These are phyloP conservation scores for Cronartium quercuum DNA, from an alignment of 1,284 basidiomycete species.

Conservation along the genomic window DNA sequence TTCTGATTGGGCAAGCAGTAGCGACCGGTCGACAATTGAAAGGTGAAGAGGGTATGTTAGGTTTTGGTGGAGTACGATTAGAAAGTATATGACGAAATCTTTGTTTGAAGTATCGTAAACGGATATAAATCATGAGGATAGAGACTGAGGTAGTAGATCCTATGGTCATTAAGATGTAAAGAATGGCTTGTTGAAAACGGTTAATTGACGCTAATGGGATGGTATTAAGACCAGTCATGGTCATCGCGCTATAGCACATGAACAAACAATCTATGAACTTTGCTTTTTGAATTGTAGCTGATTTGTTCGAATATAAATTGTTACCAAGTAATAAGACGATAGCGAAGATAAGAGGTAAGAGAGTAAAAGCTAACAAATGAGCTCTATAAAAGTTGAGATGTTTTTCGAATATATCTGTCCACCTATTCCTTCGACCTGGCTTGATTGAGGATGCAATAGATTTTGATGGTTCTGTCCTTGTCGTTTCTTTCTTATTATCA, in stretches of 20 bases:
- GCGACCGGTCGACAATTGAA: neutral
- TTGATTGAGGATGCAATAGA: no score
- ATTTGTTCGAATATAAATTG: neutral
- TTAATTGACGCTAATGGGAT: constrained; percentile 46
- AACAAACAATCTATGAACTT: constrained; percentile 48
- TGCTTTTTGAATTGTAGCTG: constrained; percentile 38
- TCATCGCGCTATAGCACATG: constrained; percentile 48
- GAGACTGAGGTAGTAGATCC: constrained; percentile 48
- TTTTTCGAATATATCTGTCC: no score
- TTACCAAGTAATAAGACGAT: constrained; percentile 7
- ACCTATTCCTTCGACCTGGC: no score
- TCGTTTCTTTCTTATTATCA: no score
- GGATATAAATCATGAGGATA: constrained; percentile 48
- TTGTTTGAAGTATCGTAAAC: constrained; percentile 46
- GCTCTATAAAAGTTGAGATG: constrained; percentile 29
- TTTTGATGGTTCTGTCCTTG: no score
- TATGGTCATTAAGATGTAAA: constrained; percentile 48
- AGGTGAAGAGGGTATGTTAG: neutral
- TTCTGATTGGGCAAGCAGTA: neutral
- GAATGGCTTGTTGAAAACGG: constrained; percentile 47
- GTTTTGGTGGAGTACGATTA: constrained; percentile 26
- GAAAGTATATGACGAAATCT: constrained; percentile 41
- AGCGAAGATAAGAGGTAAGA: constrained; percentile 27
- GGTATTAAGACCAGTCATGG: constrained; percentile 48
- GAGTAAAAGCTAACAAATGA: constrained; percentile 27